phyloP scores from a whole-genome alignment of 1,139 yeast genomes.

The Blastobotrys indianensis region DNA sequence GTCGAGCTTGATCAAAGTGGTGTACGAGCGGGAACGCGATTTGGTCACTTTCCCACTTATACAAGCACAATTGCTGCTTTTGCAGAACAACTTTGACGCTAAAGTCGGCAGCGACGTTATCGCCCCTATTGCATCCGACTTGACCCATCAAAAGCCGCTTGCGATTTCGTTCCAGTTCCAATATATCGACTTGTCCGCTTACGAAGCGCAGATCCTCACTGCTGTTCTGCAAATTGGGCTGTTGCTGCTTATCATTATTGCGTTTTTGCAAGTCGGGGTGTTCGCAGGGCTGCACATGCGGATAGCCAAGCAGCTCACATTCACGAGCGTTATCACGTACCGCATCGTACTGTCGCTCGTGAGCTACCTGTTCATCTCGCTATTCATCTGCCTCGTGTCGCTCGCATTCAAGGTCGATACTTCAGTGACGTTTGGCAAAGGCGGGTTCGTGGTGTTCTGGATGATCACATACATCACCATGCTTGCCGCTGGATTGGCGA shows the following conservation, averaged over 20 bases:
- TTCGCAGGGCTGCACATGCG: conserved; percentile 49
- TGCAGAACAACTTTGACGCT: too few relatives aligned
- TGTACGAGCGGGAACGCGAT: conserved; percentile 51
- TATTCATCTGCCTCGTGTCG: conserved; percentile 53
- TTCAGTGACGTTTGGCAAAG: conserved; percentile 47
- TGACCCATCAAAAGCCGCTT: conserved; percentile 13
- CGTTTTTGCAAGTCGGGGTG: conserved; percentile 55
- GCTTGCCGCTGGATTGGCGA: conserved; percentile 58
- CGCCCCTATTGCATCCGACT: too few relatives aligned
- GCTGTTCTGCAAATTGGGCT: conserved; percentile 45
- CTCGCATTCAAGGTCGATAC: conserved; percentile 55
- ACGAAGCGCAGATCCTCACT: conserved; percentile 9
- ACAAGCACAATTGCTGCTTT: too few relatives aligned
- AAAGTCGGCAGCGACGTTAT: conserved; percentile 5
- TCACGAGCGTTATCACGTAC: conserved; percentile 44
- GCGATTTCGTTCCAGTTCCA: conserved; percentile 13
- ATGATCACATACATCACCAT: conserved; percentile 52
- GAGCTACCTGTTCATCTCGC: conserved; percentile 47
- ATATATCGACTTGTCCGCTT: conserved; percentile 12
- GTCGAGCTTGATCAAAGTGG: conserved; percentile 34
- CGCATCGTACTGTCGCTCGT: conserved; percentile 44
- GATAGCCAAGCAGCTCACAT: conserved; percentile 42
- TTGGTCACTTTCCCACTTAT: too few relatives aligned
- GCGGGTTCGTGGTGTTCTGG: conserved; percentile 65
- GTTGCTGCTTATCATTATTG: conserved; percentile 64